Evolutionary conservation across 2,329 filamentous ascomycete species (phyloP).

Genomic region (Mollisia scopiformis): DNA sequence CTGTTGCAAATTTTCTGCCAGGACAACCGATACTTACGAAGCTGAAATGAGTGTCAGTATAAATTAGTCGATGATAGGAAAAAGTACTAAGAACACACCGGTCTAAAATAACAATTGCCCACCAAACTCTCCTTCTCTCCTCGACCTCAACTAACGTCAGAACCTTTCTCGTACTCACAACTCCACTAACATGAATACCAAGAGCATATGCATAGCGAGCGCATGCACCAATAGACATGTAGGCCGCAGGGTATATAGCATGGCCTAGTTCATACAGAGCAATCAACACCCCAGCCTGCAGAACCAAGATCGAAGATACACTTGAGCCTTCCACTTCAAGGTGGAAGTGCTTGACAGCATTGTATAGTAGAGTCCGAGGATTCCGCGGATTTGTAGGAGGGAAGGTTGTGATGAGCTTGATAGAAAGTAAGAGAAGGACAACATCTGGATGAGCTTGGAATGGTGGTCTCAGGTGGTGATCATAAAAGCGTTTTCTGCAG

Average conservation of each 20-base stretch:
- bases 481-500: constrained; percentile 20
- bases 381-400: neutral
- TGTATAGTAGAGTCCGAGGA: constrained; percentile 13
- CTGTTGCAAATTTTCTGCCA: neutral
- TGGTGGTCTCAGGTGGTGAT: neutral
- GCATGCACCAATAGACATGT: constrained; percentile 9
- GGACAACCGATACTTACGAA: constrained; percentile 5
- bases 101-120: constrained; percentile 14
- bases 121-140: neutral
- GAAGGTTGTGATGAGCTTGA: constrained; percentile 13
- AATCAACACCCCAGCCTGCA: constrained; percentile 12
- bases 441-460: constrained; percentile 10
- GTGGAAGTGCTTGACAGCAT: constrained; percentile 18
- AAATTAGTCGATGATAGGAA: neutral
- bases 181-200: constrained; percentile 6
- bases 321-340: constrained; percentile 12
- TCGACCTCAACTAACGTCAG: neutral
- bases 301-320: neutral
- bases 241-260: constrained; percentile 12
- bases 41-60: neutral
- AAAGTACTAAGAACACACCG: neutral
- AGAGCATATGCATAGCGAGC: constrained; percentile 11
- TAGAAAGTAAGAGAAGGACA: constrained; percentile 11
- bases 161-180: neutral
- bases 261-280: constrained; percentile 14